These are phyloP conservation scores for Pyracantha coccinea DNA, from an alignment of 331 rosid species.

Conservation along the genomic window DNA sequence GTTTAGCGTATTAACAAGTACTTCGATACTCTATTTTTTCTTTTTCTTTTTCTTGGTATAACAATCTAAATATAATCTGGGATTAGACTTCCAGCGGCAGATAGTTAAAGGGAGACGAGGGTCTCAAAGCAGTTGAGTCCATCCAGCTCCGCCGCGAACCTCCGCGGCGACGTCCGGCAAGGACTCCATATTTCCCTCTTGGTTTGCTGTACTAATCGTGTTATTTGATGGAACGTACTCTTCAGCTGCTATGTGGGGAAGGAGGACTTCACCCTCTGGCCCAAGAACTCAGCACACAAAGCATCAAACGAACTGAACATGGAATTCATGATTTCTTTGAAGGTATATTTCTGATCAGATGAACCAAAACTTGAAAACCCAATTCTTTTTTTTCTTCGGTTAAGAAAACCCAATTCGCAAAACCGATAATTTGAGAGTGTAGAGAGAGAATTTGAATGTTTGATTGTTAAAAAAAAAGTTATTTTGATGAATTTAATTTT, in stretches of 20 bases:
- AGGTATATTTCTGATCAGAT: background rate
- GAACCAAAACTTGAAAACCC: background rate
- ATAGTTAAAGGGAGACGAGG: background rate
- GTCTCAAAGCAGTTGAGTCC: slow-evolving; percentile 47
- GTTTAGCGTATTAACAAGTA: background rate
- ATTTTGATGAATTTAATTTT: too few species aligned
- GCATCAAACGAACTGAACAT: slow-evolving; percentile 40
- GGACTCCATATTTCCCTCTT: background rate
- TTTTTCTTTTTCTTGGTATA: too few species aligned
- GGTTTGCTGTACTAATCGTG: background rate
- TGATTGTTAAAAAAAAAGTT: background rate
- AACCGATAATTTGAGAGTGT: background rate
- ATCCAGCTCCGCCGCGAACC: slow-evolving; percentile 42
- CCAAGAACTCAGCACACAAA: slow-evolving; percentile 30
- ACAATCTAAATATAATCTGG: background rate
- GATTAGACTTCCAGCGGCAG: background rate
- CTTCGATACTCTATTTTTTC: background rate
- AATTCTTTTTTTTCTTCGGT: background rate
- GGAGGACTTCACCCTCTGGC: slow-evolving; percentile 15
- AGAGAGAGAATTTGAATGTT: background rate
- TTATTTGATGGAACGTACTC: background rate
- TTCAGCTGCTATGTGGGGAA: background rate
- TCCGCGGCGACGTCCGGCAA: background rate
- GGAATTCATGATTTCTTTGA: slow-evolving; percentile 25
- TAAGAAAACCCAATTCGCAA: background rate